Base-by-base conservation (phyloP, 1,284 basidiomycete species). In the Thecaphora thlaspeos region DNA sequence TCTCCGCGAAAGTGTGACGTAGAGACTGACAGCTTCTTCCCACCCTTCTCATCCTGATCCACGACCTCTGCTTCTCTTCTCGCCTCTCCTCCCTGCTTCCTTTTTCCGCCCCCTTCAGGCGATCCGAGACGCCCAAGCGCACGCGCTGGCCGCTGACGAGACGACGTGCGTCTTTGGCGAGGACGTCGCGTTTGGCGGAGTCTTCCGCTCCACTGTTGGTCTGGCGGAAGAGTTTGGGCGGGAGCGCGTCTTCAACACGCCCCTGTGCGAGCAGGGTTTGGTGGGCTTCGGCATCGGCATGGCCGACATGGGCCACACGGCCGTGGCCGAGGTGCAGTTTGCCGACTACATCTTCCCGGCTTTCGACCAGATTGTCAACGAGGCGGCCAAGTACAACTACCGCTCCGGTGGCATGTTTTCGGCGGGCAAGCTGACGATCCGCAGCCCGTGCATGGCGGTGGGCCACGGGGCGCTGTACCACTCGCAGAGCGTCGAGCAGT, bases 241-340 rank as follows among this genome's bases (percentile, higher is more conserved):
- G 55, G 38, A 59, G 43, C 46, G 55, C 1, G 52, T 57, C 12
- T 56, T 61, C 41, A 71, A 72, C 56, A 74, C 71, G 11, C 71
- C 71, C 5, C 46, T 74, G 4, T 57, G 51, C 10, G 71, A 74
- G 46, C 71, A 96, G 79, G 92, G 92, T 5, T 94, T 96, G 50
- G 91, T 89, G 40, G 92, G 92, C 9, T 95, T 96, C 69, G 92
- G 88, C 0, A 91, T 96, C 46, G 92, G 93, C 3, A 78, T 94
- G 53, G 91, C 93, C 0, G 83, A 88, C 15, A 93, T 95, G 86
- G 92, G 92, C 0, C 90, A 92, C 50, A 92, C 90, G 3, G 90
- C 91, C 1, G 91, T 96, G 50, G 93, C 91, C 39, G 92, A 96
- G 80, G 90, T 96, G 53, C 92, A 84, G 73, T 83, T 82, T 48